Percentiles rank a stretch among this genome's conserved stretches.
These are phyloP conservation scores for Candida pseudoviswanathii DNA, from an alignment of 1,139 yeast species.

Conservation along the genomic window DNA sequence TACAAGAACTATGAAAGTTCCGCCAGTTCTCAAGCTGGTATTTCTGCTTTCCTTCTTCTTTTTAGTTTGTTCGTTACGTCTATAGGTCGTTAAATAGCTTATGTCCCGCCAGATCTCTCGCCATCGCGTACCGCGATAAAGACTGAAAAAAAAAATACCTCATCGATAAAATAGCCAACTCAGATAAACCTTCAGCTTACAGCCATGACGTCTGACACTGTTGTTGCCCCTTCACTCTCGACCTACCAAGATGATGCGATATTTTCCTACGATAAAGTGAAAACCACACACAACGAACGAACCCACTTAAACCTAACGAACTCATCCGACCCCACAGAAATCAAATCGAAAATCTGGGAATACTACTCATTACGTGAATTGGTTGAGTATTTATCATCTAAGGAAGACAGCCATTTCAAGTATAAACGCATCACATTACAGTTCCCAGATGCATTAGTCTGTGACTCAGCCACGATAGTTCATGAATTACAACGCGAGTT, in stretches of 20 bases:
- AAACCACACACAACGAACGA: conserved; percentile 29
- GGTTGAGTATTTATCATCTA: conserved; percentile 30
- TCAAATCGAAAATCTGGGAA: conserved; percentile 35
- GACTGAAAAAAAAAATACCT: neutral
- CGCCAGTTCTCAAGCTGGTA: no score
- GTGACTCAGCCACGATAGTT: conserved; percentile 76
- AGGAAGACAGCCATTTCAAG: conserved; percentile 22
- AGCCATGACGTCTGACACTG: conserved; percentile 6
- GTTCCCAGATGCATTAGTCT: conserved; percentile 80
- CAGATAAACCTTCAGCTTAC: neutral
- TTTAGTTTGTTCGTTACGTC: no score
- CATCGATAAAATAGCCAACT: neutral
- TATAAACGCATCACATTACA: conserved; percentile 73
- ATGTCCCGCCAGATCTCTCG: no score
- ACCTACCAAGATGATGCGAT: conserved; percentile 58
- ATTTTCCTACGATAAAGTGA: conserved; percentile 45
- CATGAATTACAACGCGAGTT: conserved; percentile 42
- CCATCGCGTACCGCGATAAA: no score
- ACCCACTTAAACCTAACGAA: conserved; percentile 32
- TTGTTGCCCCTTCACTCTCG: conserved; percentile 59
- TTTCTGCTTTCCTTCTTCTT: no score
- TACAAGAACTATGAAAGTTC: no score
- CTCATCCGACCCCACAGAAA: conserved; percentile 24
- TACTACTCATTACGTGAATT: conserved; percentile 58
- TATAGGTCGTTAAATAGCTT: no score